Base-by-base conservation (phyloP, 2,329 filamentous ascomycete species). In the Aplosporella prunicola region DNA sequence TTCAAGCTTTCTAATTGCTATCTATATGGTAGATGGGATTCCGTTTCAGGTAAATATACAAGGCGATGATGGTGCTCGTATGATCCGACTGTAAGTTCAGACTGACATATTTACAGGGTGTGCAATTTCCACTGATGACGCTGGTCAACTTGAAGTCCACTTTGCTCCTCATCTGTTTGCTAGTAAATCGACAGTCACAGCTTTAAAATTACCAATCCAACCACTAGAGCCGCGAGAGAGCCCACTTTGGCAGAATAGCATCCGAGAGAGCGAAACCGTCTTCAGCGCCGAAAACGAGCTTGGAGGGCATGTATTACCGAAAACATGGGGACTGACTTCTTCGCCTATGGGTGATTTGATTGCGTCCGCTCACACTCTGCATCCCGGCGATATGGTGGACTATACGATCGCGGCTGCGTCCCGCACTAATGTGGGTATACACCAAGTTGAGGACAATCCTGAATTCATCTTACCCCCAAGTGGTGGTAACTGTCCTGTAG, bases 321-420 rank as follows among this genome's bases (percentile, higher is more conserved):
- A 68, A 43, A 60, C 67, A 6, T 76, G 71, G 67, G 75, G 75
- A 2, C 54, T 76, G 5, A 61, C 66, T 9, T 38, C 47, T 3
- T 66, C 65, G 11, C 67, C 69, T 13, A 49, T 67, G 13, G 61
- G 64, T 15, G 65, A 67, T 20, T 62, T 66, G 16, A 51, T 67
- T 10, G 72, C 69, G 5, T 60, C 62, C 3, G 70, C 66, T 39
- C 58, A 68, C 31, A 71, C 67, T 2, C 47, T 72, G 18, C 71
- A 78, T 48, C 73, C 74, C 0, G 69, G 64, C 4, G 68, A 76
- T 48, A 68, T 71, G 57, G 57, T 76, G 10, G 70, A 77, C 42
- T 77, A 77, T 47, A 62, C 63, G 1, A 68, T 68, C 5, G 52
- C 61, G 6, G 60, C 64, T 3, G 62, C 68, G 17, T 64, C 72